Evolutionary conservation across 2,329 filamentous ascomycete genomes (phyloP), one percentile per base, ranked within the genome.

Genomic region (Beauveria asiatica): DNA sequence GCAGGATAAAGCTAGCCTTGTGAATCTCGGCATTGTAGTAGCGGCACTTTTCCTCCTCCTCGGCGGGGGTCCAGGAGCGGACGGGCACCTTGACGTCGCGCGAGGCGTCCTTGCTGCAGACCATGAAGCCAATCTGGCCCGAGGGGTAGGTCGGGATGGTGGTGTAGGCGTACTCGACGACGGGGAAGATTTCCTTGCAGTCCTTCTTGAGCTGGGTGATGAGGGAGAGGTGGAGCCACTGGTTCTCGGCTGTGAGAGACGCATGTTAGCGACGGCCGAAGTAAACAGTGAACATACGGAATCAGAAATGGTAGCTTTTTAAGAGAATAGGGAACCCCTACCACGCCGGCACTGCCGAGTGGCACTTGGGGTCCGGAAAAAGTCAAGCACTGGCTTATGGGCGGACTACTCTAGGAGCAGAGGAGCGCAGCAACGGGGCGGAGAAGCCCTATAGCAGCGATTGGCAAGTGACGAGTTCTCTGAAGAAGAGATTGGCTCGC

Each of bases 81-180:
- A 97, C 72, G 58, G 94, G 94, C 77, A 87, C 89, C 76, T 84
- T 90, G 73, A 97, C 83, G 77, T 99, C 84, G 75, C 87, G 85
- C 72, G 78, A 85, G 74, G 86, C 80, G 74, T 97, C 93, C 86
- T 99, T 97, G 87, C 83, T 90, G 87, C 94, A 97, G 73, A 99
- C 90, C 92, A 99, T 97, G 87, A 99, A 99, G 74, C 94, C 94
- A 72, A 99, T 99, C 82, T 99, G 94, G 74, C 94, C 94, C 61
- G 91, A 96, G 67, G 94, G 94, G 83, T 99, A 99, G 73, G 94
- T 99, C 62, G 94, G 94, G 76, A 99, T 99, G 70, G 93, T 97
- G 72, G 93, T 97, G 85, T 97, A 99, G 69, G 90, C 94, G 80
- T 97, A 99, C 80, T 99, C 94, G 75, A 89, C 94, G 64, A 90